Evolutionary conservation across 805 yeast species (phyloP).

Genomic region (Starmerella potacharoeniae): DNA sequence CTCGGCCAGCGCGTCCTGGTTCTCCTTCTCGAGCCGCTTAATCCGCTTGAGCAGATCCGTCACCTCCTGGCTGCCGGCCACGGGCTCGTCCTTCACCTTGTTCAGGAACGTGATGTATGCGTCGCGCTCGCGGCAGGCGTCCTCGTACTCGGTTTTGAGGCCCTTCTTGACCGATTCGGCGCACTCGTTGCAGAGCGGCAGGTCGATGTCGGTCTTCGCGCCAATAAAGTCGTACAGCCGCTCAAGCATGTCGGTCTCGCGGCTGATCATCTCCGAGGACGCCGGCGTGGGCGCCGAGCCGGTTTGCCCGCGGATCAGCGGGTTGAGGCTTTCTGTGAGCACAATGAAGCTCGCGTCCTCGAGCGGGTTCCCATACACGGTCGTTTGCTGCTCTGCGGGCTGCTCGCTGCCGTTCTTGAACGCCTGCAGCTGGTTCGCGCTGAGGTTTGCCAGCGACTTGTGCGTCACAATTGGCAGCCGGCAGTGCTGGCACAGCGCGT

Average conservation of each 20-base stretch:
- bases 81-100: conserved; percentile 49
- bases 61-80: conserved; percentile 37
- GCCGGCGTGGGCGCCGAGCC: neutral
- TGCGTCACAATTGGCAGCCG: conserved; percentile 47
- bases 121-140: conserved; percentile 65
- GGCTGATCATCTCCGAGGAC: conserved; percentile 3
- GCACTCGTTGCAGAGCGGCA: conserved; percentile 84
- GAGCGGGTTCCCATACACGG: conserved; percentile 24
- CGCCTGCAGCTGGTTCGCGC: conserved; percentile 45
- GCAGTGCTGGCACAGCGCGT: conserved; percentile 48
- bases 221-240: conserved; percentile 64
- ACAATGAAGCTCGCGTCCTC: conserved; percentile 24
- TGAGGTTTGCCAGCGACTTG: conserved; percentile 41
- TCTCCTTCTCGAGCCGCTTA: conserved; percentile 35
- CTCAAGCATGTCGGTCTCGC: conserved; percentile 32
- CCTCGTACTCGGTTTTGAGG: conserved; percentile 59
- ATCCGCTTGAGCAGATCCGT: conserved; percentile 38
- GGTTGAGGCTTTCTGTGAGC: conserved; percentile 22
- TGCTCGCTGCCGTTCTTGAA: conserved; percentile 31
- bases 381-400: conserved; percentile 8
- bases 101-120: conserved; percentile 61
- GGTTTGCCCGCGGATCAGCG: conserved; percentile 12
- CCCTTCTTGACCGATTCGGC: conserved; percentile 53
- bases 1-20: conserved; percentile 28
- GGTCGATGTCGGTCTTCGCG: conserved; percentile 61